phyloP scores from a whole-genome alignment of 2,329 filamentous ascomycete genomes.

The Penicillium palitans region DNA sequence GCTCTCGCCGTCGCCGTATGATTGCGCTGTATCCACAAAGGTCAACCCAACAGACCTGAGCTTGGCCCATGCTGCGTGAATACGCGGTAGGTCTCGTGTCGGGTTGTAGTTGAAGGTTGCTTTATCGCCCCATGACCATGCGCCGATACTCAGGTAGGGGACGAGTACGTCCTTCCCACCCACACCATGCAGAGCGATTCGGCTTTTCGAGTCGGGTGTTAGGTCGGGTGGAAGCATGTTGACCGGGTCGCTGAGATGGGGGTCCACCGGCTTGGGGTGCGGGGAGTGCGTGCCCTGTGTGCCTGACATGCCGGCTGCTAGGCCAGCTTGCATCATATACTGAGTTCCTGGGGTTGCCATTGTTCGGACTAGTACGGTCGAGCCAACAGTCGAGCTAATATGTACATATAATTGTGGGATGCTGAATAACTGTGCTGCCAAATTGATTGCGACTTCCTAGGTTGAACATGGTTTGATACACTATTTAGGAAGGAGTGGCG shows the following conservation, averaged over 20 bases:
- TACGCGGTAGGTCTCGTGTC: slow-evolving; percentile 33
- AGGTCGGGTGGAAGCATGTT: slow-evolving; percentile 25
- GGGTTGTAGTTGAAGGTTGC: slow-evolving; percentile 37
- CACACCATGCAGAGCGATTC: slow-evolving; percentile 25
- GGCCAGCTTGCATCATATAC: slow-evolving; percentile 26
- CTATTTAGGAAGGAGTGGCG: neutral
- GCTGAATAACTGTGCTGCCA: neutral
- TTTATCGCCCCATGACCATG: slow-evolving; percentile 35
- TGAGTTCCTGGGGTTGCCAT: slow-evolving; percentile 24
- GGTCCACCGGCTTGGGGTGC: slow-evolving; percentile 23
- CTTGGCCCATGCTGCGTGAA: slow-evolving; percentile 43
- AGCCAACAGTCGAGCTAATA: neutral
- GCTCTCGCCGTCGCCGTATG: slow-evolving; percentile 45
- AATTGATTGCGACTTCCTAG: neutral
- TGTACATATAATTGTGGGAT: neutral
- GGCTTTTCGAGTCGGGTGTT: slow-evolving; percentile 20
- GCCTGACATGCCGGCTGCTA: slow-evolving; percentile 27
- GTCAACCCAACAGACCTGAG: slow-evolving; percentile 41
- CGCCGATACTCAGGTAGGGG: slow-evolving; percentile 30
- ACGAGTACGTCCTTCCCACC: slow-evolving; percentile 27
- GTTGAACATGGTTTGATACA: neutral
- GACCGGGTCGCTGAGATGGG: slow-evolving; percentile 21
- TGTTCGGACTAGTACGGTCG: neutral
- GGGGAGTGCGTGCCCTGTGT: slow-evolving; percentile 25
- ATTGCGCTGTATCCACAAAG: slow-evolving; percentile 49